phyloP scores from a whole-genome alignment of 176 grass and related monocot species.

The Avena atlantica region DNA sequence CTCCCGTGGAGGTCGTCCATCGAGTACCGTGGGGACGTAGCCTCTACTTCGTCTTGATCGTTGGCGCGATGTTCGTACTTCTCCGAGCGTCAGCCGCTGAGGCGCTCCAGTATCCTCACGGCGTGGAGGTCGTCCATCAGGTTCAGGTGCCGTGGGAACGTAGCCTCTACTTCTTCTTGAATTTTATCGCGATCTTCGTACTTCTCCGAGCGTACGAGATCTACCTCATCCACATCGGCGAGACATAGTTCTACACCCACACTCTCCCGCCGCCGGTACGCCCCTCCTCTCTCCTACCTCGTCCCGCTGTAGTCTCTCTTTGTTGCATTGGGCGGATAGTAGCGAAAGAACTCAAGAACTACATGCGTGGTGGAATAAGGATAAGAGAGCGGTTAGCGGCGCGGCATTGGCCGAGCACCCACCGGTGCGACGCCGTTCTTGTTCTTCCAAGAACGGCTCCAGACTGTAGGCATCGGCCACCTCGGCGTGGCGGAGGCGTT shows the following conservation, averaged over 20 bases:
- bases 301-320: not conserved
- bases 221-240: not conserved
- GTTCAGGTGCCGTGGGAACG: not conserved
- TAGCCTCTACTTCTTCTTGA: not conserved
- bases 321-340: too few relatives aligned
- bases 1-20: too few relatives aligned
- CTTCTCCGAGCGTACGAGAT: not conserved
- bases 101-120: too few relatives aligned
- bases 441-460: not conserved
- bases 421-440: not conserved
- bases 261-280: slow-evolving; percentile 1
- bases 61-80: not conserved
- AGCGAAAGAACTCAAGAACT: not conserved
- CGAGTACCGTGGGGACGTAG: not conserved
- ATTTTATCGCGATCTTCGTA: not conserved
- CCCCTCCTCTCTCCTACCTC: not conserved
- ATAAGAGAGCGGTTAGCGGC: not conserved
- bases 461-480: not conserved
- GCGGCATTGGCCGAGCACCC: not conserved
- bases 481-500: not conserved
- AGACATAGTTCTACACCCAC: not conserved
- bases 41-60: not conserved
- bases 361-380: not conserved
- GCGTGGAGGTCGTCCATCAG: too few relatives aligned
- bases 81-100: not conserved